Evolutionary conservation across 495 filamentous ascomycete genomes (phyloP).

Genomic region (Annulohypoxylon stygium): DNA sequence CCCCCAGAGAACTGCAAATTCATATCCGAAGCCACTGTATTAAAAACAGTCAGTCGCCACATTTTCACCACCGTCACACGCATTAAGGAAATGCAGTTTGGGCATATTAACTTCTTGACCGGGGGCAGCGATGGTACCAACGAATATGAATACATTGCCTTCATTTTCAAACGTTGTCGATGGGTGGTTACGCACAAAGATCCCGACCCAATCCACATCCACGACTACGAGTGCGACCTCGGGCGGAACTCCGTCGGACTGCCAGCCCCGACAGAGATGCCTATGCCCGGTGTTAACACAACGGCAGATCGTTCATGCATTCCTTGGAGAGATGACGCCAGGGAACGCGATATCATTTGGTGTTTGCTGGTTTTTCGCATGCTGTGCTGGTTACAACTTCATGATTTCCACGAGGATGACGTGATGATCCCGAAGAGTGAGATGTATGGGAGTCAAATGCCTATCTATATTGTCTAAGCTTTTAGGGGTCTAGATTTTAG

Average conservation of each 20-base stretch:
- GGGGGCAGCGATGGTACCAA: slow-evolving; percentile 23
- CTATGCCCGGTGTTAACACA: not conserved
- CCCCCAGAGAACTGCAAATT: slow-evolving; percentile 8
- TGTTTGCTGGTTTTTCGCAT: slow-evolving; percentile 64
- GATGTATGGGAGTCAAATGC: slow-evolving; percentile 62
- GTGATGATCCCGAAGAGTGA: slow-evolving; percentile 62
- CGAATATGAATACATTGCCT: slow-evolving; percentile 10
- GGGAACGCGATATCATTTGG: slow-evolving; percentile 56
- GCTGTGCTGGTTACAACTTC: slow-evolving; percentile 65
- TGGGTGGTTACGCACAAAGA: not conserved
- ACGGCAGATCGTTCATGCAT: not conserved
- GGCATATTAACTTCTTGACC: slow-evolving; percentile 6
- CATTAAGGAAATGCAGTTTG: slow-evolving; percentile 5
- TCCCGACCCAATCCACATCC: not conserved
- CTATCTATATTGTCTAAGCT: slow-evolving; percentile 57
- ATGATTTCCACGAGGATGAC: slow-evolving; percentile 65
- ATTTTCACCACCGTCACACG: slow-evolving; percentile 17
- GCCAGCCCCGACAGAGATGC: not conserved
- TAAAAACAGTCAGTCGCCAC: slow-evolving; percentile 26
- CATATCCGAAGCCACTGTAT: slow-evolving; percentile 20
- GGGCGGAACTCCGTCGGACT: no score
- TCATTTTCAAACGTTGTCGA: slow-evolving; percentile 22
- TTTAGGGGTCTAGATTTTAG: not conserved
- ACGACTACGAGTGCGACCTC: not conserved
- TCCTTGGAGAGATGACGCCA: slow-evolving; percentile 2